A percentile compares a stretch with the other conserved stretches of the same genome.
Conservation (phyloP, 2,329 filamentous ascomycete species). For the Fusarium foetens region DNA sequence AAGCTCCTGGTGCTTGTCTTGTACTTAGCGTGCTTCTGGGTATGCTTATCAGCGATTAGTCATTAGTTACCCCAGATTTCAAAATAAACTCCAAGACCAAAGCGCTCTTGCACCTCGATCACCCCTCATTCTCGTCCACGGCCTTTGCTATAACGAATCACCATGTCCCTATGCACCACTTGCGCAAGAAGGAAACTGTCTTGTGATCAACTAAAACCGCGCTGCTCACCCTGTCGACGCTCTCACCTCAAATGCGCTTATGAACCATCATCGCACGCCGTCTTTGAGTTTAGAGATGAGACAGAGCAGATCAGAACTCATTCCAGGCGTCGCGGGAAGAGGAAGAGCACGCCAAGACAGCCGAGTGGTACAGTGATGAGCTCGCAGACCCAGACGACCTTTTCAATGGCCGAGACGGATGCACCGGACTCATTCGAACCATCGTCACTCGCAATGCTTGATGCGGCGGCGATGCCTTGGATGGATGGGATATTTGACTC, state of each 20-base stretch:
- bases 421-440: accelerated
- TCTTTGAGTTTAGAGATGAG: background rate
- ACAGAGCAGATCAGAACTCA: background rate
- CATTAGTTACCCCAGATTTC: background rate
- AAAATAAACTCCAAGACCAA: background rate
- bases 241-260: background rate
- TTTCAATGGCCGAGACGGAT: background rate
- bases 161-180: background rate
- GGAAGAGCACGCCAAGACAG: accelerated
- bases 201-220: background rate
- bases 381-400: accelerated
- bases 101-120: background rate
- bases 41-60: background rate
- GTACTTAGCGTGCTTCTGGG: background rate
- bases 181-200: background rate
- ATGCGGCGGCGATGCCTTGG: background rate
- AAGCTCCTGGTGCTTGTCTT: accelerated
- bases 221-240: background rate
- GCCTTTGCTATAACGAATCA: background rate
- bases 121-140: background rate
- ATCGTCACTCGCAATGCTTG: background rate
- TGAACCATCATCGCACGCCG: background rate
- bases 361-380: accelerated
- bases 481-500: background rate
- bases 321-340: background rate